Evolutionary conservation across 139 green algal species (phyloP).

Genomic region (Astrephomene gubernaculifera): DNA sequence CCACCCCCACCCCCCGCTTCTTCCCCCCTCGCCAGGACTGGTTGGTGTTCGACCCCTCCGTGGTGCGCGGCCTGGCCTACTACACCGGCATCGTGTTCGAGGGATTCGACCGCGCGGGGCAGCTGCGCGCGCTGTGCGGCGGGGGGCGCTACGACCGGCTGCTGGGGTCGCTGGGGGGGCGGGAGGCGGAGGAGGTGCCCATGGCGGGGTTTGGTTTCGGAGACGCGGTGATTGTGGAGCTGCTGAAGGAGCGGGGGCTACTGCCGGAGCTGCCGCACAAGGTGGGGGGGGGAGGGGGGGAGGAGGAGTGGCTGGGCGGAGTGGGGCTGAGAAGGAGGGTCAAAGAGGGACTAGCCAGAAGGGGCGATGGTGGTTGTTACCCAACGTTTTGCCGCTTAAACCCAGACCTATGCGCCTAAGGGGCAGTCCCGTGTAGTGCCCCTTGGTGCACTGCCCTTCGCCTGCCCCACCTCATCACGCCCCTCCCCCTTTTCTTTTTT

Average conservation of each 20-base stretch:
- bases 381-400: too few relatives aligned
- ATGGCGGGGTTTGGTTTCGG: constrained; percentile 95
- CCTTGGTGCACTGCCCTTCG: too few relatives aligned
- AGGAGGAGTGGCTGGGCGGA: neutral
- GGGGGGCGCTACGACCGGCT: constrained; percentile 92
- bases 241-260: constrained; percentile 91
- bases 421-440: too few relatives aligned
- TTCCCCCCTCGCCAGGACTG: constrained; percentile 74
- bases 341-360: too few relatives aligned
- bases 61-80: constrained; percentile 97
- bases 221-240: constrained; percentile 98
- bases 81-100: constrained; percentile 98
- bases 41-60: constrained; percentile 93
- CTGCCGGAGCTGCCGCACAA: constrained; percentile 73
- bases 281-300: constrained; percentile 46
- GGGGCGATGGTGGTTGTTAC: too few relatives aligned
- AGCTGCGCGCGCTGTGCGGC: constrained; percentile 96
- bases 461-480: too few relatives aligned
- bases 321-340: too few relatives aligned
- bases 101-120: constrained; percentile 89
- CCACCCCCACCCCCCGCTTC: neutral
- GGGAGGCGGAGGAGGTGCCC: constrained; percentile 80
- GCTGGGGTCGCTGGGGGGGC: constrained; percentile 90
- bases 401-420: too few relatives aligned
- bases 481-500: neutral